Percentiles rank a stretch among this genome's conserved stretches.
These are phyloP conservation scores for Vanrija sp. DNA, from an alignment of 1,284 basidiomycete genomes.

Conservation along the genomic window DNA sequence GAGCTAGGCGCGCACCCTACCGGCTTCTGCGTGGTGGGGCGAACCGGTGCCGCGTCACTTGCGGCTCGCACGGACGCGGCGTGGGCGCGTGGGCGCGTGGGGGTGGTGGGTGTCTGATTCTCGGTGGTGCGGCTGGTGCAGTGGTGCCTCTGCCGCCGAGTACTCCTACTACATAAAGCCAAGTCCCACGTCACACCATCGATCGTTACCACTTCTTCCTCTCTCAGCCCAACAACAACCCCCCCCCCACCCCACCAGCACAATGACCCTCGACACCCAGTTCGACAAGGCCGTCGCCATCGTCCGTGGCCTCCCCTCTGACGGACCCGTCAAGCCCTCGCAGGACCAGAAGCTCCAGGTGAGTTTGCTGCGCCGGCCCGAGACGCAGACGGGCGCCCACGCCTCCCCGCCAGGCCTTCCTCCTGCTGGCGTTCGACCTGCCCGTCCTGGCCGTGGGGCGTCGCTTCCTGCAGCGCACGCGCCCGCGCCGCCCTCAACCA, in stretches of 20 bases:
- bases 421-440: neutral
- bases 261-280: constrained; percentile 27
- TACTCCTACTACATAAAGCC: no score
- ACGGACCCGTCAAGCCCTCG: constrained; percentile 72
- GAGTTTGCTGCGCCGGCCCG: constrained; percentile 21
- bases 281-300: constrained; percentile 70
- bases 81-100: no score
- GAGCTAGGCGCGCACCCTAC: no score
- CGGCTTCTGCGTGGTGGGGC: no score
- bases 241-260: constrained; percentile 9
- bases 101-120: no score
- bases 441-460: neutral
- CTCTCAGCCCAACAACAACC: neutral
- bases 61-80: no score
- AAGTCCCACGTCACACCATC: no score
- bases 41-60: no score
- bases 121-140: no score
- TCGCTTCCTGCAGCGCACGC: neutral
- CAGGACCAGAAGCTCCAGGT: constrained; percentile 73
- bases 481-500: neutral
- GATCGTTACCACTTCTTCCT: neutral
- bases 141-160: no score
- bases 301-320: constrained; percentile 64
- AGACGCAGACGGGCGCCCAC: neutral
- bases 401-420: neutral